These are phyloP conservation scores for Wickerhamiella kazuoi DNA, from an alignment of 805 yeast genomes.

Conservation along the genomic window DNA sequence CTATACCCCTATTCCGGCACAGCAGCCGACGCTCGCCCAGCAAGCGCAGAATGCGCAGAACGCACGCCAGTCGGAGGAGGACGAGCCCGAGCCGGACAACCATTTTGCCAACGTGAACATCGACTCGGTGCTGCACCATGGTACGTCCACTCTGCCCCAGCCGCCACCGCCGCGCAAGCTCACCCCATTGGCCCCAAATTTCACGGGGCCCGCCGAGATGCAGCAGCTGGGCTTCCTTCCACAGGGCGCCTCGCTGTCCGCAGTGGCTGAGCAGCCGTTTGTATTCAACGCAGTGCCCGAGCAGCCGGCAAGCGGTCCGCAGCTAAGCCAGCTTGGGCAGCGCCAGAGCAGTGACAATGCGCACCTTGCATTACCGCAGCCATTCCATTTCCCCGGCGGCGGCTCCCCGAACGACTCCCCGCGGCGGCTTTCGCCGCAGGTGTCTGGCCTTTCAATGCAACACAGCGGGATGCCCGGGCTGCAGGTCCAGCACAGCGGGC, in stretches of 20 bases:
- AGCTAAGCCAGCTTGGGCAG: too few species aligned
- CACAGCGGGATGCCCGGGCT: too few species aligned
- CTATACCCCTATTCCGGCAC: conserved; percentile 15
- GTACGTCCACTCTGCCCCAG: conserved; percentile 31
- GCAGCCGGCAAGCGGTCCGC: too few species aligned
- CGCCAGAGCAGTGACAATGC: too few species aligned
- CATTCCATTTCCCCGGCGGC: too few species aligned
- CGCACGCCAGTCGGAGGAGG: conserved; percentile 21
- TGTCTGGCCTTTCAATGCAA: too few species aligned
- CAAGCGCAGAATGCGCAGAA: conserved; percentile 8
- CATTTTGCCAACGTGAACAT: conserved; percentile 63
- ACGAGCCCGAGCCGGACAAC: conserved; percentile 55
- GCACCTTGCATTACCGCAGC: too few species aligned
- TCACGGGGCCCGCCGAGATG: conserved; percentile 9
- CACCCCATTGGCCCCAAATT: conserved; percentile 7
- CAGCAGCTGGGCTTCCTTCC: conserved; percentile 5
- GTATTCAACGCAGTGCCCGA: neutral
- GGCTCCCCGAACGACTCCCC: too few species aligned
- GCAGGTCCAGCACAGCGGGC: too few species aligned
- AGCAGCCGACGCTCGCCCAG: conserved; percentile 5
- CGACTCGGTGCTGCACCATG: conserved; percentile 58
- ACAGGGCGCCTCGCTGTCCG: conserved; percentile 2
- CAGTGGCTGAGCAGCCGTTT: neutral
- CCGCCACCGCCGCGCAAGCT: conserved; percentile 22
- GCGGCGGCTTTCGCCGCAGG: too few species aligned